Evolutionary conservation across 2,329 filamentous ascomycete genomes (phyloP), one percentile per base, ranked within the genome.

Genomic region (Monosporascus sp.): DNA sequence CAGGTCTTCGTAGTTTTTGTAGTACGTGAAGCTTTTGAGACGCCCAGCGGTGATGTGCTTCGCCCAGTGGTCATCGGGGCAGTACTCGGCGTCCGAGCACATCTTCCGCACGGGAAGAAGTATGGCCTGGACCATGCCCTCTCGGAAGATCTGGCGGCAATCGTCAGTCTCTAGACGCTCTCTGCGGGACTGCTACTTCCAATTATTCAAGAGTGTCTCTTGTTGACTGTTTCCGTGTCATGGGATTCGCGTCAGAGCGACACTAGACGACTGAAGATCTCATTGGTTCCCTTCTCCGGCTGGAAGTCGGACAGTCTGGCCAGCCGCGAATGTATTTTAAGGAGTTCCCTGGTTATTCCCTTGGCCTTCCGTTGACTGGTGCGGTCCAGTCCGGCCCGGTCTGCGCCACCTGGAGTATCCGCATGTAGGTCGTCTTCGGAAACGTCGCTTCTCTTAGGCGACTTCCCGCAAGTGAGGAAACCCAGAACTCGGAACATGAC

Each of bases 1-100:
- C 27, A 80, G 70, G 22, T 77, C 72, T 37, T 74, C 55, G 59
- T 81, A 81, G 62, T 80, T 80, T 8, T 65, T 52, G 59, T 74
- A 70, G 63, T 81, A 80, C 1, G 77, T 75, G 55, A 80, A 81
- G 2, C 54, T 54, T n/a, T 53, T 48, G 4, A 78, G 64, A 4
- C 64, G 58, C 5, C 60, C 48, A 45, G 46, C 19, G 2, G 65
- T 50, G 19, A 78, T 74, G 8, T 62, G 62, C 9, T 63, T 51
- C 0, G 74, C 68, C 76, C 76, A 80, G 55, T 74, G 62, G 2
- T 56, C 59, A 58, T 80, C 78, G 2, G 80, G 64, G 24, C 72
- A 66, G 37, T 68, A 71, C 61, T 80, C 78, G 3, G 75, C 73
- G 16, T 62, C 56, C 3, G 72, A 69, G 57, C 76, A 80, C 17